A percentile compares a stretch with the other conserved stretches of the same genome.
Evolutionary conservation across 2,329 filamentous ascomycete species (phyloP).

Genomic region (Aspergillus aculeatinus): DNA sequence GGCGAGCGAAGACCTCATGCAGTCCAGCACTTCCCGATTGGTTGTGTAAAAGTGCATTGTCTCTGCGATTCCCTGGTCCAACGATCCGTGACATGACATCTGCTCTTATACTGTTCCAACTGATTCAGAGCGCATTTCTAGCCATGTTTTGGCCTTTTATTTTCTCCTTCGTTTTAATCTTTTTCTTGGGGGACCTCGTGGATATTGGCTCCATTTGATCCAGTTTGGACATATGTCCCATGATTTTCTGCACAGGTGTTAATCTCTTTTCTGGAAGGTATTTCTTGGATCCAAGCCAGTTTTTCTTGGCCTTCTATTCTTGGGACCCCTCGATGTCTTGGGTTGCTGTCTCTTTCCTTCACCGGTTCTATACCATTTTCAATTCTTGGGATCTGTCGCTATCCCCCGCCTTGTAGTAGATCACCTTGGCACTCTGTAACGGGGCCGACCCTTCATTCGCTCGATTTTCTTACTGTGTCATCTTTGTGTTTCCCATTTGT

Average conservation of each 20-base stretch:
- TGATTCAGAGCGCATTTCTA: slow-evolving; percentile 24
- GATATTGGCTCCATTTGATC: slow-evolving; percentile 12
- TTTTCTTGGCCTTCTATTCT: not conserved
- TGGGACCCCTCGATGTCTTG: slow-evolving; percentile 3
- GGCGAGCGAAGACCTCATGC: slow-evolving; percentile 40
- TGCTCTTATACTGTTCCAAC: slow-evolving; percentile 25
- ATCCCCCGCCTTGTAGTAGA: slow-evolving; percentile 11
- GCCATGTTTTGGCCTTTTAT: slow-evolving; percentile 20
- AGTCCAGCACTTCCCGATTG: slow-evolving; percentile 32
- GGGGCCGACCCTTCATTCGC: slow-evolving; percentile 19
- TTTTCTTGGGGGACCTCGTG: slow-evolving; percentile 20
- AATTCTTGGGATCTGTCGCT: slow-evolving; percentile 11
- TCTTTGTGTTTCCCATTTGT: slow-evolving; percentile 26
- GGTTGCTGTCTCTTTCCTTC: slow-evolving; percentile 13
- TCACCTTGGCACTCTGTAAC: slow-evolving; percentile 14
- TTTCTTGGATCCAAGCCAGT: slow-evolving; percentile 1
- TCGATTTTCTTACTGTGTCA: slow-evolving; percentile 20
- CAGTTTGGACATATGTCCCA: not conserved
- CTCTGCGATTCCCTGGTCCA: slow-evolving; percentile 34
- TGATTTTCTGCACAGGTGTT: slow-evolving; percentile 10
- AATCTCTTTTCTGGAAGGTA: slow-evolving; percentile 16
- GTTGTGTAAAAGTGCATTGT: slow-evolving; percentile 31
- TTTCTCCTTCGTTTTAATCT: not conserved
- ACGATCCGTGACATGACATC: slow-evolving; percentile 32
- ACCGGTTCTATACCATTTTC: slow-evolving; percentile 17